Evolutionary conservation across 2,329 filamentous ascomycete species (phyloP), one percentile per base, ranked within the genome.

Genomic region (Colletotrichum sp.): DNA sequence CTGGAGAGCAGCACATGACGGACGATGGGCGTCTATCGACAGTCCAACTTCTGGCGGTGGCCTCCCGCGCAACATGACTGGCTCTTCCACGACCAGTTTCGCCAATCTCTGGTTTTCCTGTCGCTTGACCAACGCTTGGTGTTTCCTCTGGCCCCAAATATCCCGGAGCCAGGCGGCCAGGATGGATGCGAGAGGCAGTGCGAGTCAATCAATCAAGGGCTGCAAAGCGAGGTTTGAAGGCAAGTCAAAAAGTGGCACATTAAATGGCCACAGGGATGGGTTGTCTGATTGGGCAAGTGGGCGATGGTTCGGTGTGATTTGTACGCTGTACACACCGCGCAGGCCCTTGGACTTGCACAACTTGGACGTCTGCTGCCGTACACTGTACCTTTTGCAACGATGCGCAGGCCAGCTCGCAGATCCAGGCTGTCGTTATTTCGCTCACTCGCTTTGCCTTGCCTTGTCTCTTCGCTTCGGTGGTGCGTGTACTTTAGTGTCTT

Each of bases 121-220:
- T 55, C 61, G 63, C 18, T 72, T 75, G 69, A 66, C 63, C 30
- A 72, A 68, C 36, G 63, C 68, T 52, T 14, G 63, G 61, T 63
- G 63, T 43, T 55, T 55, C 68, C 63, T 67, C 36, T 43, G 30
- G 52, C 14, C 24, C 21, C 65, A 34, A 32, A 59, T 43, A 55
- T 57, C 68, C 55, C 24, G 55, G 68, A 30, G 30, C 36, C 36
- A 34, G n/a, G 16, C 21, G 39, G 59, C 68, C 71, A 66, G 72
- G 69, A 39, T 64, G 28, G n/a, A 52, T 52, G 43, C 43, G 43
- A 52, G 43, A 52, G 18, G 59, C 24, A 66, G 39, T 28, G 57
- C 73, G 70, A 75, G 73, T 75, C 69, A 73, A 75, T 75, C 52
- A 71, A 74, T 30, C 63, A 68, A 72, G 63, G 69, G 34, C 55